Conservation (phyloP, 768 basidiomycete species). For the Hortiboletus flavorubellus region DNA sequence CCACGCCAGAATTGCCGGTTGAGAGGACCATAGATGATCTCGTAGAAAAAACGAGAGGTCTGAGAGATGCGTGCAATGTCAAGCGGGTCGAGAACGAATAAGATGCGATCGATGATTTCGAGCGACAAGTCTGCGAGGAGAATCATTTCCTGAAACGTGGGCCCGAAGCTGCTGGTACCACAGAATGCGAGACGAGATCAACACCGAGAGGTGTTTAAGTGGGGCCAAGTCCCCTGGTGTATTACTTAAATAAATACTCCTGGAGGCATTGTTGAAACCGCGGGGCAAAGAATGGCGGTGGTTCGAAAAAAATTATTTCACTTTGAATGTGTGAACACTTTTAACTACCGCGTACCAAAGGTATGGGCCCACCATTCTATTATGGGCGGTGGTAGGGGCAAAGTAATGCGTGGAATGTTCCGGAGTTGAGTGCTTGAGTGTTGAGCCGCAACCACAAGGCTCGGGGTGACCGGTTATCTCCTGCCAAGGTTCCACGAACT, state of each 20-base stretch:
- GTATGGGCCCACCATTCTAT: too few relatives aligned
- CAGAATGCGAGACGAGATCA: neutral
- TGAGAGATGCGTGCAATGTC: slow-evolving; percentile 55
- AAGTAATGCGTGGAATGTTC: neutral
- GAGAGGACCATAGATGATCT: slow-evolving; percentile 48
- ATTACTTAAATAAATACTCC: slow-evolving; percentile 6
- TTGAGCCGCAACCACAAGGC: neutral
- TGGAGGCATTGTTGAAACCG: slow-evolving; percentile 13
- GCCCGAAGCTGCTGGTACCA: neutral
- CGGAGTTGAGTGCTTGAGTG: neutral
- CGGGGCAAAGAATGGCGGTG: slow-evolving; percentile 15
- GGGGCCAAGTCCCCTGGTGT: neutral
- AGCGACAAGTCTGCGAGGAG: slow-evolving; percentile 44
- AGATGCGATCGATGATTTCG: slow-evolving; percentile 59
- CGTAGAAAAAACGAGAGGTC: slow-evolving; percentile 42
- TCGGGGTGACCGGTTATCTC: too few relatives aligned
- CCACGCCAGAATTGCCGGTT: slow-evolving; percentile 50
- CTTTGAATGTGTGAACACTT: neutral
- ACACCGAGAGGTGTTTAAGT: neutral
- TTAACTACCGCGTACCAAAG: neutral
- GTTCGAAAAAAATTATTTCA: slow-evolving; percentile 29
- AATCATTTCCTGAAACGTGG: slow-evolving; percentile 1
- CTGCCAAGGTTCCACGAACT: too few relatives aligned
- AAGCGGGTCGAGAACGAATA: slow-evolving; percentile 56
- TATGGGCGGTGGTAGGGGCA: neutral